phyloP scores from a whole-genome alignment of 2,329 filamentous ascomycete genomes.

The Aspergillus floridensis region DNA sequence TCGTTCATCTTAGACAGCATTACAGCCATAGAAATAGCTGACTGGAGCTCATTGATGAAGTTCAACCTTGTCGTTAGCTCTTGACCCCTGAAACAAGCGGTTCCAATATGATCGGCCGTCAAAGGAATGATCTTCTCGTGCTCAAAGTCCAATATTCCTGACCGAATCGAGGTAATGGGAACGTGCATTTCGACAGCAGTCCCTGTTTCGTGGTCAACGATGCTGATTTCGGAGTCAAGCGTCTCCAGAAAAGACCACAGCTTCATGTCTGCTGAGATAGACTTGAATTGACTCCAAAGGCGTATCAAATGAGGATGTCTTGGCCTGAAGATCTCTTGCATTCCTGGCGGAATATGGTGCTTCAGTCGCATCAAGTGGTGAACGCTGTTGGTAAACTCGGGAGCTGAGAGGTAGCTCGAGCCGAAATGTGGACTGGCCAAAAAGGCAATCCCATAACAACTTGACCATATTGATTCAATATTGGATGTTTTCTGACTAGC shows the following conservation, averaged over 20 bases:
- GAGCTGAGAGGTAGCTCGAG: conserved; percentile 61
- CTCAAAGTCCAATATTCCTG: conserved; percentile 31
- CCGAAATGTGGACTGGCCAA: conserved; percentile 62
- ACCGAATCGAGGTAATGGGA: conserved; percentile 54
- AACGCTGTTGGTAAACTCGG: conserved; percentile 55
- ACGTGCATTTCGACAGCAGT: conserved; percentile 57
- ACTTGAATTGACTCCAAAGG: conserved; percentile 55
- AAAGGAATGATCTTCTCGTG: conserved; percentile 34
- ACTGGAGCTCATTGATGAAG: conserved; percentile 27
- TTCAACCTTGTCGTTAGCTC: conserved; percentile 27
- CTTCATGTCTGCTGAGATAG: conserved; percentile 57
- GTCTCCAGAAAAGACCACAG: conserved; percentile 65
- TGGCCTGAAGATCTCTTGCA: conserved; percentile 53
- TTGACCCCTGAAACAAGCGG: conserved; percentile 31
- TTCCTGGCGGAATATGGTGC: conserved; percentile 49
- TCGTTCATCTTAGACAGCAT: conserved; percentile 35
- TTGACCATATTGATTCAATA: conserved; percentile 46
- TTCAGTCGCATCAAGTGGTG: conserved; percentile 53
- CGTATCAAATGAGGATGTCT: conserved; percentile 51
- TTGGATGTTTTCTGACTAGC: conserved; percentile 28
- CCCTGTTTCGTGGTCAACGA: conserved; percentile 33
- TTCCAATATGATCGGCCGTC: conserved; percentile 32
- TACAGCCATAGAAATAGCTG: conserved; percentile 21
- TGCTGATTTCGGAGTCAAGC: conserved; percentile 57
- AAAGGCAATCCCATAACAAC: conserved; percentile 63